A percentile compares a stretch with the other conserved stretches of the same genome.
Conservation (phyloP, 176 grass and related monocot genomes). For the Cymbopogon citratus region DNA sequence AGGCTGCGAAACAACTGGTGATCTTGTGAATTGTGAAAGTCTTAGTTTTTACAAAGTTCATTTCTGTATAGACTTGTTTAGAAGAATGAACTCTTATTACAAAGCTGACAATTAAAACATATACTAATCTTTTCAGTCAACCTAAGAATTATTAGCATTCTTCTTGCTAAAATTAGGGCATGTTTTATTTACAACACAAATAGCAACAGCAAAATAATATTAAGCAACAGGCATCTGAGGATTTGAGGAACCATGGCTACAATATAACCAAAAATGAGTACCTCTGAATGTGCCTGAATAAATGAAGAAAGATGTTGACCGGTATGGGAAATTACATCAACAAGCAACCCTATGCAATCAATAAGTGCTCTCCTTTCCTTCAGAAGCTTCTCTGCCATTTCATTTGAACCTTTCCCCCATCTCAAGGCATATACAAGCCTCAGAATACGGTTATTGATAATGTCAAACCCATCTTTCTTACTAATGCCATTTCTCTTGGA, state of each 20-base stretch:
- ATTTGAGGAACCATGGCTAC: background rate
- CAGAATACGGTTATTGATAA: background rate
- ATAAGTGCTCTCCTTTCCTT: background rate
- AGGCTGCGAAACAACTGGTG: background rate
- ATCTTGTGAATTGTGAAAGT: background rate
- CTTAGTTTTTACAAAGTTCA: background rate
- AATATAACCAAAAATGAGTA: background rate
- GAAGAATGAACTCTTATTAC: background rate
- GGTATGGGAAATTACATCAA: background rate
- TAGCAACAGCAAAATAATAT: no score
- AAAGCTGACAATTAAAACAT: background rate
- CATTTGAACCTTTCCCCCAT: background rate
- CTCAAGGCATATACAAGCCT: background rate
- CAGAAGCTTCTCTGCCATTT: background rate
- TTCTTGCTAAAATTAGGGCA: background rate
- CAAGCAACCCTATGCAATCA: background rate
- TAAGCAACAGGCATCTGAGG: background rate
- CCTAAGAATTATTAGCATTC: background rate
- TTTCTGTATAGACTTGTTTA: background rate
- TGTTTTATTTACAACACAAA: background rate
- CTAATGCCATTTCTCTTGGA: constrained; percentile 8
- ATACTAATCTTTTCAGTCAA: background rate
- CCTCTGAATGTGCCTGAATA: background rate
- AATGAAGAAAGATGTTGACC: background rate
- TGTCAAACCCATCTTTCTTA: background rate